Percentiles rank a stretch among this genome's conserved stretches.
Evolutionary conservation across 306 rosid genomes (phyloP).

Genomic region (Bauhinia variegata): DNA sequence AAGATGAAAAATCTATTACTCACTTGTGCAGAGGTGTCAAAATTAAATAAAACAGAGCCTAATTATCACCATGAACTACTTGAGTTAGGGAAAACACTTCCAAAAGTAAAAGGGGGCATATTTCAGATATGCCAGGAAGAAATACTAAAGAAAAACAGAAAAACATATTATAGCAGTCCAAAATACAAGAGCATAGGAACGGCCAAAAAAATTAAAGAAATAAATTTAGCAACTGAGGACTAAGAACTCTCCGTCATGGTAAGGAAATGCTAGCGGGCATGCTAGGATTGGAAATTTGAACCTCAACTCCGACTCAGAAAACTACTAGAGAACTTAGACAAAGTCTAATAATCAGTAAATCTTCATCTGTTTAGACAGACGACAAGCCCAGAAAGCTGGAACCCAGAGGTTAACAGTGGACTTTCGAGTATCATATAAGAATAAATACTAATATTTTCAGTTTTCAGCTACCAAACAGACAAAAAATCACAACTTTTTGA

Average conservation of each 20-base stretch:
- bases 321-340: not conserved
- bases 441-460: not conserved
- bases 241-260: not conserved
- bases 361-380: not conserved
- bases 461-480: slow-evolving; percentile 10
- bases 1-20: too few species aligned
- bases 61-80: too few species aligned
- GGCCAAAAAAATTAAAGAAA: too few species aligned
- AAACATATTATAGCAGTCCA: not conserved
- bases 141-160: not conserved
- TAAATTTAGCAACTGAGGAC: not conserved
- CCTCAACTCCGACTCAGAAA: not conserved
- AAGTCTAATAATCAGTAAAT: slow-evolving; percentile 30
- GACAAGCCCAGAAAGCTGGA: too few species aligned
- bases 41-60: too few species aligned
- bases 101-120: too few species aligned
- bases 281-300: not conserved
- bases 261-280: not conserved
- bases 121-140: too few species aligned
- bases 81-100: too few species aligned
- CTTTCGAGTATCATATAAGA: not conserved
- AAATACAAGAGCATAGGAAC: not conserved
- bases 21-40: too few species aligned
- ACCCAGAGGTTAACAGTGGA: not conserved
- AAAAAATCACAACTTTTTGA: slow-evolving; percentile 10